Percentiles rank a stretch among this genome's conserved stretches.
These are phyloP conservation scores for Silybum marianum DNA, from an alignment of 129 eudicot genomes.

Conservation along the genomic window DNA sequence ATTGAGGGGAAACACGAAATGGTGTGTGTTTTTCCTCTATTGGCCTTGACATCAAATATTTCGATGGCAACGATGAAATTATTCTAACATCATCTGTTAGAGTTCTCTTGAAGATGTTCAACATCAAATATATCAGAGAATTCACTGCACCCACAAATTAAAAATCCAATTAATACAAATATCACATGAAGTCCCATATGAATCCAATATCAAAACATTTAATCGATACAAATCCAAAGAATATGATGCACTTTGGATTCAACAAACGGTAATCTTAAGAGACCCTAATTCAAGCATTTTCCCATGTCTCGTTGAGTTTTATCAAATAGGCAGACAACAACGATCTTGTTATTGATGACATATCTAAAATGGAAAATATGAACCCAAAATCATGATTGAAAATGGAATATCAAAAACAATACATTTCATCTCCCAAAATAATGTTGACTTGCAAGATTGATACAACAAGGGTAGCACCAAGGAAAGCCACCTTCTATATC, in stretches of 20 bases:
- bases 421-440: constrained; percentile 99
- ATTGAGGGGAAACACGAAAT: constrained; percentile 72
- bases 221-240: neutral
- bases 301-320: neutral
- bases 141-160: constrained; percentile 63
- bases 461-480: constrained; percentile 93
- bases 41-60: constrained; percentile 88
- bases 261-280: neutral
- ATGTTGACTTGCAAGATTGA: constrained; percentile 95
- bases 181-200: too few relatives aligned
- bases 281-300: neutral
- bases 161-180: constrained; percentile 20
- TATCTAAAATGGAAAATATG: neutral
- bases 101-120: constrained; percentile 82
- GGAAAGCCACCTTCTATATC: too few relatives aligned
- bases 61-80: constrained; percentile 85
- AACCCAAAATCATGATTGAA: neutral
- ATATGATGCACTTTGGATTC: neutral
- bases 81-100: constrained; percentile 80
- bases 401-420: neutral
- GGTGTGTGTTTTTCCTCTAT: constrained; percentile 86
- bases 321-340: neutral
- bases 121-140: constrained; percentile 95
- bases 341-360: neutral
- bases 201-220: too few relatives aligned